phyloP scores from a whole-genome alignment of 257 asterid species.

The Leonotis leonurus region DNA sequence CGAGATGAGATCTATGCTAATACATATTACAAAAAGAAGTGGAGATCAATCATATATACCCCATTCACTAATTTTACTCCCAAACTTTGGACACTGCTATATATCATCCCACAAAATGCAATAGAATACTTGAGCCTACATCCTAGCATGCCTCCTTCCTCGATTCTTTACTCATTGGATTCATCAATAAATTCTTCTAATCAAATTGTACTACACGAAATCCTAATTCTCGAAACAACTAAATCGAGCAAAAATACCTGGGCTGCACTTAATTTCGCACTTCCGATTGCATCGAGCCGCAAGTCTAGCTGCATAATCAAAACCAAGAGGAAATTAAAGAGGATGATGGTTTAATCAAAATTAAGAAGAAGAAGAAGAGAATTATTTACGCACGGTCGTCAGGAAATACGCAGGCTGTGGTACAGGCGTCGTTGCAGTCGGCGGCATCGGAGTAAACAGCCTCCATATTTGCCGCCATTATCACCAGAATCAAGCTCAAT shows the following conservation, averaged over 20 bases:
- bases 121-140: not conserved
- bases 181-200: not conserved
- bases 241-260: slow-evolving; percentile 29
- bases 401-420: slow-evolving; percentile 33
- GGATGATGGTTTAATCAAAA: not conserved
- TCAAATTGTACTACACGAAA: not conserved
- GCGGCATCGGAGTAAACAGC: slow-evolving; percentile 25
- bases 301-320: slow-evolving; percentile 26
- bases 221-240: not conserved
- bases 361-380: not conserved
- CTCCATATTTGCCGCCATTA: slow-evolving; percentile 28
- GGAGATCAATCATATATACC: too few species aligned
- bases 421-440: slow-evolving; percentile 42
- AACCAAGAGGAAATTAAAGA: not conserved
- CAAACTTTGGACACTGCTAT: not conserved
- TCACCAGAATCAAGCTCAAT: slow-evolving; percentile 20
- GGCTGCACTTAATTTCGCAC: slow-evolving; percentile 41
- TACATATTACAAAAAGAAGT: too few species aligned
- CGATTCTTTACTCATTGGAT: too few species aligned
- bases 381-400: slow-evolving; percentile 22
- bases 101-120: not conserved
- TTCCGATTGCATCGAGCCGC: slow-evolving; percentile 30
- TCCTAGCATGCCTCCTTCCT: not conserved
- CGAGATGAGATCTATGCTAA: too few species aligned
- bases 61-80: not conserved